Conservation (phyloP, 495 filamentous ascomycete species). For the Penicillium manginii region DNA sequence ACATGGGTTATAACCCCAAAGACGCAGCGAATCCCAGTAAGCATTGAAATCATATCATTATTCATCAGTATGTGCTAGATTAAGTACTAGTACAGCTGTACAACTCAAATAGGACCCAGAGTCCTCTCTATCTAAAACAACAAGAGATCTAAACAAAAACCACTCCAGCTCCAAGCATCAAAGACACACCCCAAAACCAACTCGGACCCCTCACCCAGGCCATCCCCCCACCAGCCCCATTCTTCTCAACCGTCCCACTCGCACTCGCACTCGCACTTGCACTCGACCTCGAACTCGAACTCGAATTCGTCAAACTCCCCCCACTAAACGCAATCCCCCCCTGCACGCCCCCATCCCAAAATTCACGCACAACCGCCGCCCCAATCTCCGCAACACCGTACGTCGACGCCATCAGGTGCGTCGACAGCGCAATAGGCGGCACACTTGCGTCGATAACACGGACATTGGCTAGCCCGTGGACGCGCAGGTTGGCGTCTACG, state of each 20-base stretch:
- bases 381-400: conserved; percentile 55
- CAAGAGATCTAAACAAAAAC: background rate
- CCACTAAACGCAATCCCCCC: conserved; percentile 1
- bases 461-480: conserved; percentile 55
- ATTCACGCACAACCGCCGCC: conserved; percentile 20
- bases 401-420: conserved; percentile 55
- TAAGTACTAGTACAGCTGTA: background rate
- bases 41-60: background rate
- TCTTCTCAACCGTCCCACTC: background rate
- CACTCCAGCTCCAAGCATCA: background rate
- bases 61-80: background rate
- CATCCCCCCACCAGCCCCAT: background rate
- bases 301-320: background rate
- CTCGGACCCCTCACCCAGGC: background rate
- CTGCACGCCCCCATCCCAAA: background rate
- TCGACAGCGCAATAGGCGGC: conserved; percentile 48
- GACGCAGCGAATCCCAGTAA: background rate
- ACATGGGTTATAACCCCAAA: background rate
- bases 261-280: background rate
- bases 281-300: no score
- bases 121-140: background rate
- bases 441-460: conserved; percentile 55
- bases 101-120: background rate
- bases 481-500: conserved; percentile 49
- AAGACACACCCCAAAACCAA: background rate